Conservation (phyloP, 2,329 filamentous ascomycete species). For the Gliomastix tumulicola region DNA sequence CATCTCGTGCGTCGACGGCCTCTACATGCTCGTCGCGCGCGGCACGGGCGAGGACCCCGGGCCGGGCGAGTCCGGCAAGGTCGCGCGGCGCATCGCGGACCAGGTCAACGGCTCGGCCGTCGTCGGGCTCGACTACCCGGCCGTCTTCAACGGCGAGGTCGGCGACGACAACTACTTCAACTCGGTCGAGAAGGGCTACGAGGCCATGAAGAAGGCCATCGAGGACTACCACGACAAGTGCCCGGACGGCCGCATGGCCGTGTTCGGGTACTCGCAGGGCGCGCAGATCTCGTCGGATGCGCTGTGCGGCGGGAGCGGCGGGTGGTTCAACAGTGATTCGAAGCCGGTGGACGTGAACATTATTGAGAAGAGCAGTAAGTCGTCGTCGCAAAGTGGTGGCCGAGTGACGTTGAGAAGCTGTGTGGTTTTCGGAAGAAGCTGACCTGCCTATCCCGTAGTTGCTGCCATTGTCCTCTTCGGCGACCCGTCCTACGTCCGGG, state of each 20-base stretch:
- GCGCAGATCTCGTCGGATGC: constrained; percentile 28
- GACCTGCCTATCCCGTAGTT: constrained; percentile 16
- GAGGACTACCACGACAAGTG: constrained; percentile 23
- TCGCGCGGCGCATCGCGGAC: constrained; percentile 22
- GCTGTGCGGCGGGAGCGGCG: constrained; percentile 26
- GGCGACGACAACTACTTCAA: constrained; percentile 21
- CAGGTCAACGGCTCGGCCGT: constrained; percentile 24
- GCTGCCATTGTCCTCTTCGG: constrained; percentile 31
- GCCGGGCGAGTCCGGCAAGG: constrained; percentile 20
- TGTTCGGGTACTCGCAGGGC: constrained; percentile 35
- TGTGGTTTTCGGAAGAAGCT: neutral
- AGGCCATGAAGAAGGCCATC: constrained; percentile 20
- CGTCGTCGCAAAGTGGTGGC: no score
- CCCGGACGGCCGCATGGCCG: constrained; percentile 29
- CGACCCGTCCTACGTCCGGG: constrained; percentile 30
- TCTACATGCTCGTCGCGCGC: constrained; percentile 31
- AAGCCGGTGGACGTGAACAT: constrained; percentile 15
- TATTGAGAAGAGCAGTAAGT: constrained; percentile 25
- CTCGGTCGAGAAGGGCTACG: constrained; percentile 25
- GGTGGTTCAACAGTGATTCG: constrained; percentile 15
- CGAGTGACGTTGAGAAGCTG: neutral
- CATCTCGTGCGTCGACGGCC: constrained; percentile 21
- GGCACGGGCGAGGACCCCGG: constrained; percentile 26
- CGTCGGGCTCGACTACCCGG: constrained; percentile 29
- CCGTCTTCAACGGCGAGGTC: constrained; percentile 13